Evolutionary conservation across 495 filamentous ascomycete genomes (phyloP).

Genomic region (Tuber magnatum): DNA sequence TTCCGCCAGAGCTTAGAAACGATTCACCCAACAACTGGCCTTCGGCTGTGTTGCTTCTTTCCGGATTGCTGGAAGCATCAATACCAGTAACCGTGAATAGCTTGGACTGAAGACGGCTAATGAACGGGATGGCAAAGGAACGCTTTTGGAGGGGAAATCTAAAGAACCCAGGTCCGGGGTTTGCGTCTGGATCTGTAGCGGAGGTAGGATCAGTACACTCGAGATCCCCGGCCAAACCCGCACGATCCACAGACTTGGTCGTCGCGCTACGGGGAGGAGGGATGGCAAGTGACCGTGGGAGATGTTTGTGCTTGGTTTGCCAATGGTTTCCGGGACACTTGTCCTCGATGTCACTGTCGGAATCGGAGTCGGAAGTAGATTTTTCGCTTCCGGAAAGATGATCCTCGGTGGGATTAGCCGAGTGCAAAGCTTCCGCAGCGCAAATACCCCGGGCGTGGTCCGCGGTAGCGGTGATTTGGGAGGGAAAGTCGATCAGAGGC

Average conservation of each 20-base stretch:
- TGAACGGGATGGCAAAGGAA: not conserved
- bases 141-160: not conserved
- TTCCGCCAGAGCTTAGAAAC: not conserved
- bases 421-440: not conserved
- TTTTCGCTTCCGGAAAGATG: not conserved
- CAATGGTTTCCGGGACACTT: not conserved
- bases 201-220: not conserved
- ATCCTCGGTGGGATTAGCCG: not conserved
- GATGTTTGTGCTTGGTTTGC: not conserved
- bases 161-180: not conserved
- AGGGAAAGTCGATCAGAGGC: not conserved
- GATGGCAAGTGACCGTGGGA: not conserved
- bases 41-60: not conserved
- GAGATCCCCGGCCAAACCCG: not conserved
- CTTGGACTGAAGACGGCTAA: not conserved
- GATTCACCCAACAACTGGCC: not conserved
- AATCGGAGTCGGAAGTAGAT: not conserved
- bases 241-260: not conserved
- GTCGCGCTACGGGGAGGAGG: not conserved
- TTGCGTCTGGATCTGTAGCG: not conserved
- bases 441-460: not conserved
- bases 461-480: not conserved
- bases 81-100: not conserved
- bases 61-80: not conserved
- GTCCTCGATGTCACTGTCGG: not conserved